These are phyloP conservation scores for Sarcodon aspratus DNA, from an alignment of 768 basidiomycete genomes.

Conservation along the genomic window DNA sequence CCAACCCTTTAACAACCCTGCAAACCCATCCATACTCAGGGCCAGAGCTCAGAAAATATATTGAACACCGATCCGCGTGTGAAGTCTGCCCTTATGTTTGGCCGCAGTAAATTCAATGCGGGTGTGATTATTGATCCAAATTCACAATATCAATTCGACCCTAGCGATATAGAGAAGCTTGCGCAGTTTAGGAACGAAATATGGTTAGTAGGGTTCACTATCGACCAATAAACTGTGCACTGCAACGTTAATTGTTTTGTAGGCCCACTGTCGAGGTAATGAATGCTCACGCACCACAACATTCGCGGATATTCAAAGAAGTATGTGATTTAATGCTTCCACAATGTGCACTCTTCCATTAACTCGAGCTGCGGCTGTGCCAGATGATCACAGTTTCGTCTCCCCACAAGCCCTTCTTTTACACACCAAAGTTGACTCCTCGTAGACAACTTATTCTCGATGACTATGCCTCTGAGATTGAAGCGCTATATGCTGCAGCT, in stretches of 20 bases:
- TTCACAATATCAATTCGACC: neutral
- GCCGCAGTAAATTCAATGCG: constrained; percentile 9
- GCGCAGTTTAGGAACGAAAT: constrained; percentile 3
- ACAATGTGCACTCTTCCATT: constrained; percentile 3
- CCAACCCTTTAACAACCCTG: too few relatives aligned
- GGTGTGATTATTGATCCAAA: constrained; percentile 15
- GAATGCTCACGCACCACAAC: constrained; percentile 30
- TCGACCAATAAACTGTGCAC: neutral
- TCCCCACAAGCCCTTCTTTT: constrained; percentile 8
- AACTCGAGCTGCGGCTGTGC: constrained; percentile 1
- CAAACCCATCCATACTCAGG: neutral
- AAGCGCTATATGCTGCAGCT: constrained; percentile 3
- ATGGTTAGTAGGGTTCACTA: neutral
- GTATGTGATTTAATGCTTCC: constrained; percentile 8
- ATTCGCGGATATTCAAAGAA: constrained; percentile 37
- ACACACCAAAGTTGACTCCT: constrained; percentile 11
- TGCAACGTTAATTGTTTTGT: neutral
- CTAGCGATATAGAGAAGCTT: constrained; percentile 1
- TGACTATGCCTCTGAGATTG: constrained; percentile 8
- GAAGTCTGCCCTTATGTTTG: constrained; percentile 11
- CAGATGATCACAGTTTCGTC: constrained; percentile 11
- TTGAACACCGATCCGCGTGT: constrained; percentile 9
- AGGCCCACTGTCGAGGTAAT: constrained; percentile 28
- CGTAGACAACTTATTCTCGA: constrained; percentile 7
- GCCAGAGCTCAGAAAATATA: constrained; percentile 20